These are phyloP conservation scores for Calonectria ilicicola DNA, from an alignment of 2,329 filamentous ascomycete genomes.

Conservation along the genomic window DNA sequence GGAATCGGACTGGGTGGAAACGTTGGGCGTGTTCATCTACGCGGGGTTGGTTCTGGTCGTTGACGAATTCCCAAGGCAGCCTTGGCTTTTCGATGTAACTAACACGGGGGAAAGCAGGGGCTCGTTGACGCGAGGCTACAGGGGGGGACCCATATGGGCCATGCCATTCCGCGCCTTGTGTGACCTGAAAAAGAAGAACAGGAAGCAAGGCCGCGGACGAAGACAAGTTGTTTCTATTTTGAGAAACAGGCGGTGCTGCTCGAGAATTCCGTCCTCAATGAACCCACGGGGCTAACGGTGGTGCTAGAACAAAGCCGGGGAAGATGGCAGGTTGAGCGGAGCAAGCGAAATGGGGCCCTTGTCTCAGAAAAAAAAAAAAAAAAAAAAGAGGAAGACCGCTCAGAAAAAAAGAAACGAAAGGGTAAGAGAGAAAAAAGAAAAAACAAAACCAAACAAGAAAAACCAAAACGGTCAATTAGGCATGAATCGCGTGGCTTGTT, in stretches of 20 bases:
- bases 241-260: not conserved
- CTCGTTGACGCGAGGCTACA: not conserved
- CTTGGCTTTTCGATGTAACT: not conserved
- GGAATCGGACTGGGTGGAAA: not conserved
- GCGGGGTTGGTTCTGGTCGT: not conserved
- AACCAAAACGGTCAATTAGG: not conserved
- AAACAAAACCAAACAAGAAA: not conserved
- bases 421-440: not conserved
- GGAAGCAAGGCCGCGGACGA: not conserved
- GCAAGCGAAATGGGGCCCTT: not conserved
- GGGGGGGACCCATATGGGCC: not conserved
- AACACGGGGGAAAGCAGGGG: not conserved
- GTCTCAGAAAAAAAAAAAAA: not conserved
- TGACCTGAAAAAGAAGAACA: not conserved
- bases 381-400: not conserved
- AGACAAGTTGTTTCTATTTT: not conserved
- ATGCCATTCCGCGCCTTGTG: not conserved
- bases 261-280: not conserved
- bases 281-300: not conserved
- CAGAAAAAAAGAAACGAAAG: not conserved
- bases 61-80: not conserved
- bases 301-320: slow-evolving; percentile 1
- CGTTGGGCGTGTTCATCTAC: not conserved
- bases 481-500: not conserved
- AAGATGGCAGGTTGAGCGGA: not conserved